A percentile compares a stretch with the other conserved stretches of the same genome.
Conservation (phyloP, 2,329 filamentous ascomycete species). For the Trichoderma atrobrunneum region DNA sequence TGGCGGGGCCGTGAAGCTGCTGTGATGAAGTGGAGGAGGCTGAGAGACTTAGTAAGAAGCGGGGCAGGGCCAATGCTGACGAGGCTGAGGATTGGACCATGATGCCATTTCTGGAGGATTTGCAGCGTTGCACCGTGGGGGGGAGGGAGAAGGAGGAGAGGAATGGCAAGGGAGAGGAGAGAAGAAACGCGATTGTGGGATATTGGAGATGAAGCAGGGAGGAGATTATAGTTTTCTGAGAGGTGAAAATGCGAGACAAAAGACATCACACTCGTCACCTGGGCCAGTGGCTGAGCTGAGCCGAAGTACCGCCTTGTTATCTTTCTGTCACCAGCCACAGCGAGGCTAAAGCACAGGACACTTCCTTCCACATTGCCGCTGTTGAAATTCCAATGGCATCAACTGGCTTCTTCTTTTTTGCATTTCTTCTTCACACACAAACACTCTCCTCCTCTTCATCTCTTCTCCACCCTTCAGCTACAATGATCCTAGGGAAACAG, state of each 20-base stretch:
- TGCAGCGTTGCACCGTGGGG: not conserved
- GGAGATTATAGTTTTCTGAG: not conserved
- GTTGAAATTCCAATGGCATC: not conserved
- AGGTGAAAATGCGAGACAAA: not conserved
- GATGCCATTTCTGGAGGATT: not conserved
- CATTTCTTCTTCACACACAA: not conserved
- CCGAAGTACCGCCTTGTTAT: not conserved
- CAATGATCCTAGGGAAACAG: not conserved
- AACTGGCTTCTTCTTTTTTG: not conserved
- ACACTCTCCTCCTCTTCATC: not conserved
- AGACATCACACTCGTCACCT: not conserved
- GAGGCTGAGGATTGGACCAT: conserved; percentile 11
- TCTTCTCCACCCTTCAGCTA: not conserved
- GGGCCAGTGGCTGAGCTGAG: not conserved
- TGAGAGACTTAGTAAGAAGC: conserved; percentile 17
- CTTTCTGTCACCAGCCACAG: not conserved
- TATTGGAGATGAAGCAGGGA: not conserved
- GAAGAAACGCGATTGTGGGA: not conserved
- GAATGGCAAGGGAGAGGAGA: no score
- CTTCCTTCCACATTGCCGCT: not conserved
- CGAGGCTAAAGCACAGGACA: not conserved
- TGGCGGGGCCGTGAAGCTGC: conserved; percentile 8
- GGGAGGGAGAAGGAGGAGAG: not conserved
- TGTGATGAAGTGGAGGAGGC: conserved; percentile 7
- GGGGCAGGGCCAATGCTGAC: conserved; percentile 1